Percentiles rank a stretch among this genome's conserved stretches.
These are phyloP conservation scores for Aspergillus haitiensis DNA, from an alignment of 495 filamentous ascomycete genomes.

Conservation along the genomic window DNA sequence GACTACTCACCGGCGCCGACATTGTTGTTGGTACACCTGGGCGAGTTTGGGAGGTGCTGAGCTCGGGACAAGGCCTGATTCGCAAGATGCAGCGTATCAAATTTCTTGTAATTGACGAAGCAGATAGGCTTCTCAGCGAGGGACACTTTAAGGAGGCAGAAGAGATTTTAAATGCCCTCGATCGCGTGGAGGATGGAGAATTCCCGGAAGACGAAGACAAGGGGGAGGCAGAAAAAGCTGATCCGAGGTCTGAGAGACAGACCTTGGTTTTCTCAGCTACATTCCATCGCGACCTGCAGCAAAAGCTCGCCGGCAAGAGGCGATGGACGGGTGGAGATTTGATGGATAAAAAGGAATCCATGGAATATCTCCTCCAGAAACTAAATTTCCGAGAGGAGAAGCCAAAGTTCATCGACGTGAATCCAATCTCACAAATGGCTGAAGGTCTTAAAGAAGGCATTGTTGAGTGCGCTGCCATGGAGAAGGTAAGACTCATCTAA, in stretches of 20 bases:
- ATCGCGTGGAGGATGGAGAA: conserved; percentile 50
- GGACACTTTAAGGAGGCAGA: conserved; percentile 93
- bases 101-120: conserved; percentile 91
- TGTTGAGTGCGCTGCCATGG: conserved; percentile 85
- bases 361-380: conserved; percentile 89
- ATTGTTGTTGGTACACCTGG: conserved; percentile 92
- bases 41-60: conserved; percentile 90
- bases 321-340: conserved; percentile 54
- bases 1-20: conserved; percentile 71
- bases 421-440: conserved; percentile 84
- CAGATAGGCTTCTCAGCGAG: conserved; percentile 86
- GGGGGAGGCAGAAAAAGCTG: conserved; percentile 26
- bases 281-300: conserved; percentile 84
- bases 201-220: conserved; percentile 41
- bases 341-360: conserved; percentile 71
- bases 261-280: conserved; percentile 97
- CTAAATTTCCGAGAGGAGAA: conserved; percentile 79
- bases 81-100: conserved; percentile 65
- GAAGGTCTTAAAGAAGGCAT: conserved; percentile 82
- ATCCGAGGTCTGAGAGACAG: conserved; percentile 54
- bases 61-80: conserved; percentile 59
- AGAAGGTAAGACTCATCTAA: conserved; percentile 62
- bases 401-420: conserved; percentile 90
- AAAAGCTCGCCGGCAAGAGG: conserved; percentile 80
- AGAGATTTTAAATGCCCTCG: conserved; percentile 76